These are phyloP conservation scores for Myriosclerotinia scirpicola DNA, from an alignment of 2,329 filamentous ascomycete species.

Conservation along the genomic window DNA sequence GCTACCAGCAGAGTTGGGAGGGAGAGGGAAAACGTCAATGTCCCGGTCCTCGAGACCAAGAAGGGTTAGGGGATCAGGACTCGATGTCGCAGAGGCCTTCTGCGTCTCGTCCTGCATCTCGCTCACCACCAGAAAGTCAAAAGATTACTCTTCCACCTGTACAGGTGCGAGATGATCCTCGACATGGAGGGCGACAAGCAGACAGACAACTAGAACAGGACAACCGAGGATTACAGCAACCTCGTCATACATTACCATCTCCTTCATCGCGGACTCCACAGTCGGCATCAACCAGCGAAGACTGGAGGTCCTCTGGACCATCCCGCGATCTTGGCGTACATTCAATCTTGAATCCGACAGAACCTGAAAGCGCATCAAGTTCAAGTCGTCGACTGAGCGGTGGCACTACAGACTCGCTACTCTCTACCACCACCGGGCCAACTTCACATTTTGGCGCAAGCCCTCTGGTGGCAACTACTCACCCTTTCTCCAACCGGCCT, in stretches of 20 bases:
- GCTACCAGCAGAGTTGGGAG: constrained; percentile 42
- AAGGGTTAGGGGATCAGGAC: constrained; percentile 57
- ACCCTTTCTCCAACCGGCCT: constrained; percentile 33
- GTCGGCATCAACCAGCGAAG: constrained; percentile 28
- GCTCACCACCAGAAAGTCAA: constrained; percentile 42
- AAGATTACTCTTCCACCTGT: constrained; percentile 40
- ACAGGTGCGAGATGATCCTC: constrained; percentile 40
- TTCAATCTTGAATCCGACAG: constrained; percentile 42
- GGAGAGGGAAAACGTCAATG: constrained; percentile 53
- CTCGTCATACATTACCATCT: constrained; percentile 31
- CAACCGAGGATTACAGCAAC: constrained; percentile 28
- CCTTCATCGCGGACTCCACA: constrained; percentile 31
- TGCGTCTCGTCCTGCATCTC: constrained; percentile 57
- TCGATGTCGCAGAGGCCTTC: constrained; percentile 64
- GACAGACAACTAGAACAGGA: constrained; percentile 35
- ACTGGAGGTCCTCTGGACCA: constrained; percentile 33
- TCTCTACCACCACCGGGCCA: constrained; percentile 26
- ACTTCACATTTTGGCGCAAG: constrained; percentile 35
- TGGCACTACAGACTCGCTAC: constrained; percentile 32
- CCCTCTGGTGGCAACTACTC: constrained; percentile 29
- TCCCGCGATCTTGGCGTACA: constrained; percentile 41
- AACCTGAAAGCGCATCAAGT: constrained; percentile 31
- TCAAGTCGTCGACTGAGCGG: constrained; percentile 32
- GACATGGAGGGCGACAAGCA: constrained; percentile 32
- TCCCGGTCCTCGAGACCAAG: constrained; percentile 52